Percentiles rank a stretch among this genome's conserved stretches.
Conservation (phyloP, 306 rosid genomes). For the Abrus pulchellus region DNA sequence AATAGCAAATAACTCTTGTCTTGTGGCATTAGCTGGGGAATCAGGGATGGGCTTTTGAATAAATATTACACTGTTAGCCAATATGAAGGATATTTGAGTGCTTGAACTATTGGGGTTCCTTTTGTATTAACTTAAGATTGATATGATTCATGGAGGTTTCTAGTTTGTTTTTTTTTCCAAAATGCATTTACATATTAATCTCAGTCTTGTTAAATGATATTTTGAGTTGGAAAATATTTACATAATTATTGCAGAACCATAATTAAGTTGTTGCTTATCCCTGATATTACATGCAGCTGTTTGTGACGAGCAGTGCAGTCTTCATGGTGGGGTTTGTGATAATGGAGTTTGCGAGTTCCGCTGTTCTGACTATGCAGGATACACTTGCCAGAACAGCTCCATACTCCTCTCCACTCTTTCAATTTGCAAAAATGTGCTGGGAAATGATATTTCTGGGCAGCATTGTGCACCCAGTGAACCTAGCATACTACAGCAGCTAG, state of each 20-base stretch:
- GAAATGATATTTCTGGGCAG: slow-evolving; percentile 77
- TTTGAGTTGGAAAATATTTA: slow-evolving; percentile 11
- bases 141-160: slow-evolving; percentile 1
- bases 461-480: slow-evolving; percentile 95
- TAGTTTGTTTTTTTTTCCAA: background rate
- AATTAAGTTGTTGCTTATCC: slow-evolving; percentile 12
- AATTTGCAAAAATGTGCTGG: slow-evolving; percentile 80
- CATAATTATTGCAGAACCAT: background rate
- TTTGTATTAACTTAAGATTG: slow-evolving; percentile 22
- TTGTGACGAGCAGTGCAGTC: slow-evolving; percentile 96
- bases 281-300: slow-evolving; percentile 68
- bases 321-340: slow-evolving; percentile 97
- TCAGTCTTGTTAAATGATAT: slow-evolving; percentile 14
- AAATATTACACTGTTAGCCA: background rate
- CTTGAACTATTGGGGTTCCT: slow-evolving; percentile 34
- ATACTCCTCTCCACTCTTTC: slow-evolving; percentile 76
- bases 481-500: slow-evolving; percentile 87
- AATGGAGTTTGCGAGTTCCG: slow-evolving; percentile 95
- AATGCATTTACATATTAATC: slow-evolving; percentile 10
- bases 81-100: slow-evolving; percentile 7
- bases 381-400: slow-evolving; percentile 95
- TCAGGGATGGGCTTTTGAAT: background rate
- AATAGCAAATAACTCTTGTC: background rate
- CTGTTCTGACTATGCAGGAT: slow-evolving; percentile 90
- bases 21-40: background rate